A percentile compares a stretch with the other conserved stretches of the same genome.
These are phyloP conservation scores for Quercus tomentella DNA, from an alignment of 331 rosid genomes.

Conservation along the genomic window DNA sequence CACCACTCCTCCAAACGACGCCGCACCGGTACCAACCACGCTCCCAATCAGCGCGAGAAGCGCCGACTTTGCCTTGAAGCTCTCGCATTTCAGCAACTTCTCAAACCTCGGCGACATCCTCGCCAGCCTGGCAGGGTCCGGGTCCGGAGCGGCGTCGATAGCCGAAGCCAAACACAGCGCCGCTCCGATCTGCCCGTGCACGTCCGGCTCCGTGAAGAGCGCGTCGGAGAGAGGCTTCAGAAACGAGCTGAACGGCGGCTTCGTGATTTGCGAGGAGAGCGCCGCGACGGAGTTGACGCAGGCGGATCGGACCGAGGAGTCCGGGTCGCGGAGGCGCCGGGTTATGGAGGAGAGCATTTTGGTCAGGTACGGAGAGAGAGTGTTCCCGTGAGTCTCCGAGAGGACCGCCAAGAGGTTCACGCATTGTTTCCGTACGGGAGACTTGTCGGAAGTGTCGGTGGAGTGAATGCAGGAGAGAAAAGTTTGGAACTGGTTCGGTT, in stretches of 20 bases:
- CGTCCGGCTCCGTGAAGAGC: slow-evolving; percentile 88
- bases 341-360: slow-evolving; percentile 57
- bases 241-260: slow-evolving; percentile 59
- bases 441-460: slow-evolving; percentile 78
- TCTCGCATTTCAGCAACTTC: slow-evolving; percentile 67
- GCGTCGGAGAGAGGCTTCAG: slow-evolving; percentile 77
- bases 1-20: slow-evolving; percentile 48
- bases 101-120: slow-evolving; percentile 79
- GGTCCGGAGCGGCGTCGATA: slow-evolving; percentile 63
- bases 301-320: slow-evolving; percentile 92
- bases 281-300: slow-evolving; percentile 76
- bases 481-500: slow-evolving; percentile 39
- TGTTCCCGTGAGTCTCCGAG: slow-evolving; percentile 63
- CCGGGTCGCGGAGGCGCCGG: slow-evolving; percentile 83
- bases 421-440: slow-evolving; percentile 81
- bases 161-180: slow-evolving; percentile 88
- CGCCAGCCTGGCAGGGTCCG: slow-evolving; percentile 65
- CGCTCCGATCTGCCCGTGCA: slow-evolving; percentile 74
- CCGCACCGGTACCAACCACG: slow-evolving; percentile 60
- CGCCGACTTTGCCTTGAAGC: slow-evolving; percentile 81
- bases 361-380: slow-evolving; percentile 67
- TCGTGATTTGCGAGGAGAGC: slow-evolving; percentile 65
- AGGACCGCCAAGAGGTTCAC: slow-evolving; percentile 60
- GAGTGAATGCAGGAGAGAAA: slow-evolving; percentile 80
- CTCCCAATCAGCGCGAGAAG: slow-evolving; percentile 67